Evolutionary conservation across 192 early-diverging fungal species (phyloP), one percentile per base, ranked within the genome.

Genomic region (Coemansia interrupta): DNA sequence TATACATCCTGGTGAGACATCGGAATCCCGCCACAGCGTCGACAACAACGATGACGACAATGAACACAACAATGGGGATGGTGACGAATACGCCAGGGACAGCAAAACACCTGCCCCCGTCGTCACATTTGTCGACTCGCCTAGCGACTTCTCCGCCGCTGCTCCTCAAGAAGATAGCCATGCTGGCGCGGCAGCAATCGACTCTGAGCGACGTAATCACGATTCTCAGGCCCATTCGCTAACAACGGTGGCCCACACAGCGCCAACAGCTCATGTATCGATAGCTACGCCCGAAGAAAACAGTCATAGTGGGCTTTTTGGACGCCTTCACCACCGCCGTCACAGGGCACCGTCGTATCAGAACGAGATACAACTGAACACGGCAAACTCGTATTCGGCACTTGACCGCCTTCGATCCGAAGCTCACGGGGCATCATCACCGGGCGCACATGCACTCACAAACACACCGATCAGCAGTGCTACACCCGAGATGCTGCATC

Each of bases 101-200:
- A 11, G 32, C 32, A 36, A 8, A 36, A 36, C 32, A 8, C 32
- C 32, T 1, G 32, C 9, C 32, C 68, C 60, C 11, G 61, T 78
- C 2, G 74, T 78, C 17, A 78, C 68, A 2, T 78, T 78, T 54
- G 63, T 58, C 30, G 74, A 71, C 11, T 28, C 61, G 13, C 47
- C 56, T 14, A 41, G 23, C 4, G 2, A 18, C 13, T 24, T 49
- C 26, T 28, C 20, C 50, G 41, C 28, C n/a, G 39, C 39, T 48
- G 50, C 42, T 54, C 43, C 19, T 13, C 48, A 3, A 28, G 23
- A 40, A 42, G 54, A 36, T 14, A 56, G 54, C 19, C 14, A 20
- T 10, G 17, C 41, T 15, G 51, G 26, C 12, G 32, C 14, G 15
- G 43, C 26, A 12, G 43, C 13, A 22, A 15, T 28, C 41, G 52